These are phyloP conservation scores for Podospora conica DNA, from an alignment of 495 filamentous ascomycete genomes.

Conservation along the genomic window DNA sequence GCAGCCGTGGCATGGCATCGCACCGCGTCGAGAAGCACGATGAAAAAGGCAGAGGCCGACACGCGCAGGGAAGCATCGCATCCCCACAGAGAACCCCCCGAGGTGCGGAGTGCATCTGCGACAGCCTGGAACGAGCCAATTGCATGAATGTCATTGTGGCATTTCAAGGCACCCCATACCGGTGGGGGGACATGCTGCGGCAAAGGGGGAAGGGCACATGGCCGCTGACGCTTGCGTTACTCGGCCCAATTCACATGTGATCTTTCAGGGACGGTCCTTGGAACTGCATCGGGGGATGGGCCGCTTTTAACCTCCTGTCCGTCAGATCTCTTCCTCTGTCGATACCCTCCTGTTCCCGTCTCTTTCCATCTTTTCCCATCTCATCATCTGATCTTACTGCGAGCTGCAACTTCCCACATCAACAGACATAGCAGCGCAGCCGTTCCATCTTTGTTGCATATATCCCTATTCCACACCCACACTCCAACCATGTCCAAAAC, in stretches of 20 bases:
- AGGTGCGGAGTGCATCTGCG: not conserved
- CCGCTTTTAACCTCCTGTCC: conserved; percentile 11
- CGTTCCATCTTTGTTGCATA: not conserved
- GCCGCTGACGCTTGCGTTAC: conserved; percentile 2
- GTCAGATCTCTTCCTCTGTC: not conserved
- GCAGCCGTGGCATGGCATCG: not conserved
- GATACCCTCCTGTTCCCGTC: not conserved
- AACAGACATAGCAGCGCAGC: not conserved
- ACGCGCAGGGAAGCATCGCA: not conserved
- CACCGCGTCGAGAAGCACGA: not conserved
- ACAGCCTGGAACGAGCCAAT: not conserved
- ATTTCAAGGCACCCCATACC: not conserved
- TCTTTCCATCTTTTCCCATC: not conserved
- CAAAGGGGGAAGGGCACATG: not conserved
- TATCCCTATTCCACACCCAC: not conserved
- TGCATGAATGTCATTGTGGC: not conserved
- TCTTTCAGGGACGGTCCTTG: not conserved
- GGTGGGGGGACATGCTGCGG: not conserved
- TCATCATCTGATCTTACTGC: not conserved
- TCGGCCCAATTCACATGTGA: conserved; percentile 11
- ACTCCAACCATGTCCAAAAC: conserved; percentile 70
- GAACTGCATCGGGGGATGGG: not conserved
- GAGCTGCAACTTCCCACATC: not conserved
- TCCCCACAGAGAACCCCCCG: not conserved
- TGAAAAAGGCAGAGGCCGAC: not conserved